Conservation (phyloP, 2,329 filamentous ascomycete genomes). For the Pseudogymnoascus sp. region DNA sequence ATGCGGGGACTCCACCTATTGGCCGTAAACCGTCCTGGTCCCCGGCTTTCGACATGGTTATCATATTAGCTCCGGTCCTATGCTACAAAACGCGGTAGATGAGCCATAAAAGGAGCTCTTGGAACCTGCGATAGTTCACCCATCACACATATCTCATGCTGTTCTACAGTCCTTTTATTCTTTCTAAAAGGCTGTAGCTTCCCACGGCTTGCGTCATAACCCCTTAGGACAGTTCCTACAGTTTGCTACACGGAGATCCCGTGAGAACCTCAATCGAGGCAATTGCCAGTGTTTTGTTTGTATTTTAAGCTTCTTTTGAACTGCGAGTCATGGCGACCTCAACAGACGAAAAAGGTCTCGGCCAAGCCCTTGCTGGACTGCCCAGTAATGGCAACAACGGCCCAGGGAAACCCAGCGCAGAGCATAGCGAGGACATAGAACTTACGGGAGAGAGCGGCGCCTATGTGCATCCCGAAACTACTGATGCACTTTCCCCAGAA, state of each 20-base stretch:
- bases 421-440: not conserved
- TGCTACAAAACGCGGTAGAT: not conserved
- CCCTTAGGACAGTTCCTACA: not conserved
- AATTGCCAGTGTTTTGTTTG: not conserved
- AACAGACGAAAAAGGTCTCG: not conserved
- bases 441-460: not conserved
- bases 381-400: not conserved
- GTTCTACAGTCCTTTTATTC: not conserved
- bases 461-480: slow-evolving; percentile 22
- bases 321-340: not conserved
- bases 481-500: slow-evolving; percentile 33
- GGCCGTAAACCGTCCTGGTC: not conserved
- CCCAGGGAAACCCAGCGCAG: not conserved
- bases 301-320: not conserved
- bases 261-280: not conserved
- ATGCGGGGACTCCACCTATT: not conserved
- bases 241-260: not conserved
- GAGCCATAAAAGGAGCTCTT: not conserved
- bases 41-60: not conserved
- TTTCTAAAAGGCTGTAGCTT: not conserved
- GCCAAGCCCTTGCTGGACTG: not conserved
- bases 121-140: not conserved
- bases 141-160: not conserved
- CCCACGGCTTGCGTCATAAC: not conserved
- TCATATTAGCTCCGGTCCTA: not conserved